Percentiles rank a stretch among this genome's conserved stretches.
Evolutionary conservation across 768 basidiomycete species (phyloP).

Genomic region (Xerocomus potaroensis): DNA sequence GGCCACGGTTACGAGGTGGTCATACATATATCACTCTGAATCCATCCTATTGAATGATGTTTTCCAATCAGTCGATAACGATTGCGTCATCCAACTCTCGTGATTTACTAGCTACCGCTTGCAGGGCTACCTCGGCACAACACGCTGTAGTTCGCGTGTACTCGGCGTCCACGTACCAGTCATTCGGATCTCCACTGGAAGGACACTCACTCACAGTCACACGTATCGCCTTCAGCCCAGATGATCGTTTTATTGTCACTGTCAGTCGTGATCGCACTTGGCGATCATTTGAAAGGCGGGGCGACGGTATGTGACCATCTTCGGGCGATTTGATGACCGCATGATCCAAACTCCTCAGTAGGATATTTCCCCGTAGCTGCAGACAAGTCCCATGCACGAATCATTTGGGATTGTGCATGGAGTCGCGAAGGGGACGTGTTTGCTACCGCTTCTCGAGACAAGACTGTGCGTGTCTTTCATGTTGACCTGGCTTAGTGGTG

Average conservation of each 20-base stretch:
- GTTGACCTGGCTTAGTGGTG: not conserved
- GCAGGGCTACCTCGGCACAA: constrained; percentile 81
- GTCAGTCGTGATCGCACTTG: constrained; percentile 93
- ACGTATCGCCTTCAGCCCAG: constrained; percentile 81
- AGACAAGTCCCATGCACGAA: constrained; percentile 85
- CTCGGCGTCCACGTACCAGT: constrained; percentile 66
- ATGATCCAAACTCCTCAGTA: constrained; percentile 14
- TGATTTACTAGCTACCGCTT: constrained; percentile 79
- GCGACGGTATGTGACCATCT: constrained; percentile 33
- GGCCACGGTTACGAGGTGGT: constrained; percentile 94
- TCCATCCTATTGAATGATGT: not conserved
- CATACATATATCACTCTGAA: not conserved
- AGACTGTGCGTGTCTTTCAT: constrained; percentile 54
- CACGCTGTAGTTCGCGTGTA: constrained; percentile 89
- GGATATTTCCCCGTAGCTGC: constrained; percentile 62
- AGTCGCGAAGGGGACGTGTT: constrained; percentile 71
- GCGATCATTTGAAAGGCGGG: constrained; percentile 64
- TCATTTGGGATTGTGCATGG: constrained; percentile 97
- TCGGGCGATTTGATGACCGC: not conserved
- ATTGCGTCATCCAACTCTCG: constrained; percentile 70
- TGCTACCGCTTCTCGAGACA: constrained; percentile 93
- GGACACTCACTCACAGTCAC: constrained; percentile 93
- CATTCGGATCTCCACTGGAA: constrained; percentile 63
- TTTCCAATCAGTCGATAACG: constrained; percentile 60
- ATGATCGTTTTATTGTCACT: constrained; percentile 74